Conservation (phyloP, 208 protist species). For the Trypanosoma lewisi region DNA sequence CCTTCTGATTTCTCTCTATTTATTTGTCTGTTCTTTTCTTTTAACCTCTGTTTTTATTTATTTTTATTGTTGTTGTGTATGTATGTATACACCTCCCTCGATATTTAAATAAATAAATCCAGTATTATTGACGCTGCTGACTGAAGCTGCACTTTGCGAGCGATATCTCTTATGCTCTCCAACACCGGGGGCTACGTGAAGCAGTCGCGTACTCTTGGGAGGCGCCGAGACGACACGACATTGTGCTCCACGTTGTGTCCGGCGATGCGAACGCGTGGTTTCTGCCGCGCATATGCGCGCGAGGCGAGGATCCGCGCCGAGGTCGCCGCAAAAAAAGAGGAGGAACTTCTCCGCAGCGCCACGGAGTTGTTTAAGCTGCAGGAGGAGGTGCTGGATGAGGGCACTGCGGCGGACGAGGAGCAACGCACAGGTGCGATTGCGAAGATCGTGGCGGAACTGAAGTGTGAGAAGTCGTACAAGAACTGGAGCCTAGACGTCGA, state of each 20-base stretch:
- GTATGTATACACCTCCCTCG: not conserved
- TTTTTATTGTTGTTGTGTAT: not conserved
- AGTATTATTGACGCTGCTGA: not conserved
- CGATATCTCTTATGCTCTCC: constrained; percentile 51
- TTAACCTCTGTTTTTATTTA: constrained; percentile 3
- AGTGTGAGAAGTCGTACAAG: constrained; percentile 62
- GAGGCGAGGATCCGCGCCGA: constrained; percentile 41
- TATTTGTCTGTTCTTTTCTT: not conserved
- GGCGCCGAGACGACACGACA: constrained; percentile 32
- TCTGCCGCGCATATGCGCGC: constrained; percentile 39
- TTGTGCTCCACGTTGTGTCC: constrained; percentile 43
- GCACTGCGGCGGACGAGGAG: not conserved
- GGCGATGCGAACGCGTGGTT: constrained; percentile 27
- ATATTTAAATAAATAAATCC: too few relatives aligned
- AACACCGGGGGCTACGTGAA: constrained; percentile 44
- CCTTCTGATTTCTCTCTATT: not conserved
- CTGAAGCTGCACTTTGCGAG: not conserved
- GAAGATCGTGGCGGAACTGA: constrained; percentile 60
- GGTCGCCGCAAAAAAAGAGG: constrained; percentile 54
- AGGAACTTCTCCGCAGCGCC: constrained; percentile 62
- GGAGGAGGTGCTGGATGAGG: constrained; percentile 40
- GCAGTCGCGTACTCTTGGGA: constrained; percentile 37
- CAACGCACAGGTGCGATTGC: constrained; percentile 1
- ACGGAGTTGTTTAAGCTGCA: constrained; percentile 55
- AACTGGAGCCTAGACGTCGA: constrained; percentile 78